Percentiles rank a stretch among this genome's conserved stretches.
phyloP scores from a whole-genome alignment of 2,329 filamentous ascomycete species.

The Penicillium sp. region DNA sequence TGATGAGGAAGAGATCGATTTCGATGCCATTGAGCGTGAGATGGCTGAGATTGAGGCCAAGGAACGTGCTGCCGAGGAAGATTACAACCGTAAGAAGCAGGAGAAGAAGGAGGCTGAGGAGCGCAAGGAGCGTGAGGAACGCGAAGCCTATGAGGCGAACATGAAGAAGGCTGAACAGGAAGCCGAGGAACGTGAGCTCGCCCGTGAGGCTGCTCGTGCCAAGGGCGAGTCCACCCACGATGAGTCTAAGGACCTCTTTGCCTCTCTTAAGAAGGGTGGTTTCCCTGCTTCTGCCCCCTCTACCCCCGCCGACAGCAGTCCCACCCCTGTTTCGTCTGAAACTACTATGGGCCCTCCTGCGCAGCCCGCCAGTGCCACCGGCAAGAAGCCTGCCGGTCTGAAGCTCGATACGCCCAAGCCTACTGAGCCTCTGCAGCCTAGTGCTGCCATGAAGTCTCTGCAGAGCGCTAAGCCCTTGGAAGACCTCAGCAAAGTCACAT shows the following conservation, averaged over 20 bases:
- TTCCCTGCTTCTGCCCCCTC: conserved; percentile 34
- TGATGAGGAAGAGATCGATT: conserved; percentile 43
- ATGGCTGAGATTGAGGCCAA: conserved; percentile 45
- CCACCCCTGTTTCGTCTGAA: conserved; percentile 45
- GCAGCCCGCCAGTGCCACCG: conserved; percentile 50
- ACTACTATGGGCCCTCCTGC: conserved; percentile 45
- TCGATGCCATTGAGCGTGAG: conserved; percentile 45
- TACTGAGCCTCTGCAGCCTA: conserved; percentile 86
- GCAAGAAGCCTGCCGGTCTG: conserved; percentile 81
- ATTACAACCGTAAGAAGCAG: conserved; percentile 66
- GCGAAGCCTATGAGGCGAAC: conserved; percentile 42
- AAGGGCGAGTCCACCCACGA: conserved; percentile 37
- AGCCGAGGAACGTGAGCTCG: conserved; percentile 46
- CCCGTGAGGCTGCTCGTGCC: conserved; percentile 32
- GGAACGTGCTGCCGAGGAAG: conserved; percentile 43
- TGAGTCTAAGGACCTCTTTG: conserved; percentile 37
- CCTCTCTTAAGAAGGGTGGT: conserved; percentile 42
- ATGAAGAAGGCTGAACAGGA: conserved; percentile 48
- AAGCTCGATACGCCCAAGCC: conserved; percentile 83
- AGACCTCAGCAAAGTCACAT: conserved; percentile 70
- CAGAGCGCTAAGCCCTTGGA: conserved; percentile 86
- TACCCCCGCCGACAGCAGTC: conserved; percentile 43
- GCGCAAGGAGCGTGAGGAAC: conserved; percentile 45
- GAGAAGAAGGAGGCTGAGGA: conserved; percentile 59
- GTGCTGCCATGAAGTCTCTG: conserved; percentile 85